Percentiles rank a stretch among this genome's conserved stretches.
Conservation (phyloP, 805 yeast species). For the Geotrichum ghanense region DNA sequence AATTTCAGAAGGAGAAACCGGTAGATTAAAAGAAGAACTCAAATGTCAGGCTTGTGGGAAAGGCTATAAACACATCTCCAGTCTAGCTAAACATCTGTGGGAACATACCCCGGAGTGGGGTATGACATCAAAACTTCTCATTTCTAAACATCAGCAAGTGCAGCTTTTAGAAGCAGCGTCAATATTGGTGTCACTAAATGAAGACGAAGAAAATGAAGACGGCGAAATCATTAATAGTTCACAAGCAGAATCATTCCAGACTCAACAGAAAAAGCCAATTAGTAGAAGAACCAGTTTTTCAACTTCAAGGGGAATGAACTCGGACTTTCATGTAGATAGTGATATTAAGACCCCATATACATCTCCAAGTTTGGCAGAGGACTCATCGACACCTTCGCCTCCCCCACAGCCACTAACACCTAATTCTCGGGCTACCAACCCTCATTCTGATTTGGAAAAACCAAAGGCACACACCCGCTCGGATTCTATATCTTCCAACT, state of each 20-base stretch:
- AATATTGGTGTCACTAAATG: constrained; percentile 62
- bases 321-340: constrained; percentile 12
- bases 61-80: constrained; percentile 79
- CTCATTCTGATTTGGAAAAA: not conserved
- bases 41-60: constrained; percentile 88
- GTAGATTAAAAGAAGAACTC: constrained; percentile 70
- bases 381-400: constrained; percentile 1
- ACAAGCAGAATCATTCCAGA: not conserved
- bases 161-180: constrained; percentile 57
- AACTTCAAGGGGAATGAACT: constrained; percentile 4
- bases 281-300: constrained; percentile 1
- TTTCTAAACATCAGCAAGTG: constrained; percentile 83
- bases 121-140: constrained; percentile 65
- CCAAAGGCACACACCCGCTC: not conserved
- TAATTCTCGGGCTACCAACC: not conserved
- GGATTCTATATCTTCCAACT: not conserved
- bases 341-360: constrained; percentile 7
- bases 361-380: constrained; percentile 2
- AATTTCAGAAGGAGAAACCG: constrained; percentile 78
- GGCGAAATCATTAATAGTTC: constrained; percentile 10
- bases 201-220: constrained; percentile 23
- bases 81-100: constrained; percentile 85
- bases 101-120: constrained; percentile 95
- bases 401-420: constrained; percentile 2
- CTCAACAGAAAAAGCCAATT: not conserved